A percentile compares a stretch with the other conserved stretches of the same genome.
phyloP scores from a whole-genome alignment of 805 yeast genomes.

The Yamadazyma insecticola region DNA sequence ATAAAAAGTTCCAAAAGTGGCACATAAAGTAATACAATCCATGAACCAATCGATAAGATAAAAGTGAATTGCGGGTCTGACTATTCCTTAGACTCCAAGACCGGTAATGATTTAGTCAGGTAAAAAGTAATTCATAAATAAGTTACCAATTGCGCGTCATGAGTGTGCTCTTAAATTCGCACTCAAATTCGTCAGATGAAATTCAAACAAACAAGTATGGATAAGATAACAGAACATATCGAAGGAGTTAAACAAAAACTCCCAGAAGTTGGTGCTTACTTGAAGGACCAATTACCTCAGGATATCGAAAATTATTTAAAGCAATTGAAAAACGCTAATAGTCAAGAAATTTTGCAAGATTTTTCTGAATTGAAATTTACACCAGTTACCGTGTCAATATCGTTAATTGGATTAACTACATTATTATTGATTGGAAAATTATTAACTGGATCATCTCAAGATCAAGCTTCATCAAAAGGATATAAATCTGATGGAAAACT shows the following conservation, averaged over 20 bases:
- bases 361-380: conserved; percentile 24
- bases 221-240: neutral
- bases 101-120: too few relatives aligned
- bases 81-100: too few relatives aligned
- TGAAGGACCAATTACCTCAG: conserved; percentile 5
- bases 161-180: too few relatives aligned
- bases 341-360: conserved; percentile 25
- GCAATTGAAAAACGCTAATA: conserved; percentile 5
- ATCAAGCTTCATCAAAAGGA: neutral
- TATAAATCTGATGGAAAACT: conserved; percentile 3
- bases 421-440: conserved; percentile 18
- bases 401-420: conserved; percentile 20
- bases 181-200: too few relatives aligned
- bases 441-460: conserved; percentile 9
- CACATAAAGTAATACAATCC: too few relatives aligned
- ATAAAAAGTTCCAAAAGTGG: too few relatives aligned
- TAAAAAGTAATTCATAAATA: too few relatives aligned
- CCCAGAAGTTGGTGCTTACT: neutral
- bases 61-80: too few relatives aligned
- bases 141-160: too few relatives aligned
- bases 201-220: neutral
- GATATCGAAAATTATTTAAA: conserved; percentile 7
- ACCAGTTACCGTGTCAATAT: conserved; percentile 30
- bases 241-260: conserved; percentile 4
- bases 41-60: too few relatives aligned